Conservation (phyloP, 257 asterid species). For the Plantago ovata region DNA sequence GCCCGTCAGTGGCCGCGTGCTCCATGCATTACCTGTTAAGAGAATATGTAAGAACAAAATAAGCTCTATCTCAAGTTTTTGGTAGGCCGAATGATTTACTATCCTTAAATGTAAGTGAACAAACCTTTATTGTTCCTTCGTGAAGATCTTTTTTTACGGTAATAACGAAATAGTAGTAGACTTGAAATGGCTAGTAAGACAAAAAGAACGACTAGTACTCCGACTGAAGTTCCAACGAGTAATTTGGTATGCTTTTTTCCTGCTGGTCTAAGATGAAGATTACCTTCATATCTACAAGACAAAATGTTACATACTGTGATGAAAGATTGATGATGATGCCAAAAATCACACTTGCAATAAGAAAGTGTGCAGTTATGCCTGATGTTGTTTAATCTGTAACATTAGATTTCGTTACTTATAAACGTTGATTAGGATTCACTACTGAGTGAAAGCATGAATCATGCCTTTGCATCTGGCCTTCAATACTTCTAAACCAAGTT, state of each 20-base stretch:
- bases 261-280: slow-evolving; percentile 50
- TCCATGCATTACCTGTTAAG: slow-evolving; percentile 52
- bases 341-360: too few relatives aligned
- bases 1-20: slow-evolving; percentile 45
- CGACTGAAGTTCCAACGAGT: slow-evolving; percentile 52
- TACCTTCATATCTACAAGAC: slow-evolving; percentile 66
- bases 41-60: slow-evolving; percentile 4
- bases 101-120: slow-evolving; percentile 3
- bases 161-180: slow-evolving; percentile 43
- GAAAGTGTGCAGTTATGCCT: too few relatives aligned
- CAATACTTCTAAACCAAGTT: slow-evolving; percentile 1
- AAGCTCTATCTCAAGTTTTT: not conserved
- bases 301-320: slow-evolving; percentile 14
- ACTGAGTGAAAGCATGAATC: too few relatives aligned
- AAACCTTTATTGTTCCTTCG: slow-evolving; percentile 46
- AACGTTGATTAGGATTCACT: too few relatives aligned
- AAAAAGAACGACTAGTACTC: slow-evolving; percentile 51
- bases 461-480: too few relatives aligned
- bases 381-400: too few relatives aligned
- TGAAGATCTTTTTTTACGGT: slow-evolving; percentile 35
- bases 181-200: slow-evolving; percentile 46
- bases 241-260: slow-evolving; percentile 37
- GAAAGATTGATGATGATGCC: not conserved
- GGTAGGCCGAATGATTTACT: not conserved
- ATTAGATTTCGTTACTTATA: too few relatives aligned